Evolutionary conservation across 73 alveolate genomes (phyloP).

Genomic region (Paramecium bursaria): DNA sequence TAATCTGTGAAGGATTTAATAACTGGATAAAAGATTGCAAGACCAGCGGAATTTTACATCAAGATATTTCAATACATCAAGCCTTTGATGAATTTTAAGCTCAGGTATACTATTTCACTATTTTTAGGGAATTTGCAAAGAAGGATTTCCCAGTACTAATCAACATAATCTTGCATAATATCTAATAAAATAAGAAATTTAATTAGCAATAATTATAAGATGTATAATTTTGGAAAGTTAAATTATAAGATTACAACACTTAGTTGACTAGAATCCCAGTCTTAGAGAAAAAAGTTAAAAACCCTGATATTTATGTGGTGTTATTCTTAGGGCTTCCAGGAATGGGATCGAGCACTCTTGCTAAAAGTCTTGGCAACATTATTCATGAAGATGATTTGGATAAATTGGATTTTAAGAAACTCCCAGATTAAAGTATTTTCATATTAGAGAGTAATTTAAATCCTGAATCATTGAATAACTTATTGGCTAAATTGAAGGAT

Average conservation of each 20-base stretch:
- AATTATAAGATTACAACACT: neutral
- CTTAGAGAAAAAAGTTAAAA: neutral
- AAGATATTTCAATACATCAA: too few species aligned
- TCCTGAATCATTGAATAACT: neutral
- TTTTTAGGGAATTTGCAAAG: neutral
- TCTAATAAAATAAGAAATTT: neutral
- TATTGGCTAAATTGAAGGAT: too few species aligned
- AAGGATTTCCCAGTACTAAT: neutral
- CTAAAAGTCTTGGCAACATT: neutral
- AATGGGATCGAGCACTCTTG: slow-evolving; percentile 19
- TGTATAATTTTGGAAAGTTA: neutral
- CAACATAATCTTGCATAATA: neutral
- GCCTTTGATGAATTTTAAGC: neutral
- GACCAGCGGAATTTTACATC: slow-evolving; percentile 23
- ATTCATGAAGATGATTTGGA: neutral
- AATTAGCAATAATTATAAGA: neutral
- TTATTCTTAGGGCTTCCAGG: slow-evolving; percentile 11
- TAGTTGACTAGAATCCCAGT: slow-evolving; percentile 28
- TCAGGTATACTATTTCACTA: too few species aligned
- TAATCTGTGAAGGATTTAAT: neutral
- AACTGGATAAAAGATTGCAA: neutral
- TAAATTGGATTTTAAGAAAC: neutral
- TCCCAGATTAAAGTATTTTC: neutral
- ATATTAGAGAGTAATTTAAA: neutral
- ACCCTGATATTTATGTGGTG: neutral